phyloP scores from a whole-genome alignment of 106 monocot genomes.

The Dioscorea dumetorum region DNA sequence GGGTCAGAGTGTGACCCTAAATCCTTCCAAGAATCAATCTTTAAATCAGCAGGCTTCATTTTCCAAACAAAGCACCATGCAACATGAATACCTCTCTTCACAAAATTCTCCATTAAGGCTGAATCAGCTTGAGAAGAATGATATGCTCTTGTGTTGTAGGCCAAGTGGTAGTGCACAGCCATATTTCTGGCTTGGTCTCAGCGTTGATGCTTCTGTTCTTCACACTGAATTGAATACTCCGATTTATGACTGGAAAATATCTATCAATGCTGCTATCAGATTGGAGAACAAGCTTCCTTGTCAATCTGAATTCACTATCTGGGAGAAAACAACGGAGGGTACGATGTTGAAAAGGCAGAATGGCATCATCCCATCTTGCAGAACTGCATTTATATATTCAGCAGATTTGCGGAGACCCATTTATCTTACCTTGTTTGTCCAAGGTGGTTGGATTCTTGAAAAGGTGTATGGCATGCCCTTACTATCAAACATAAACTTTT shows the following conservation, averaged over 20 bases:
- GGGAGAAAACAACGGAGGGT: constrained; percentile 70
- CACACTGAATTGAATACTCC: constrained; percentile 87
- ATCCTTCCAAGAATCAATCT: constrained; percentile 37
- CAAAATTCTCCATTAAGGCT: constrained; percentile 45
- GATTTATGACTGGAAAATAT: constrained; percentile 96
- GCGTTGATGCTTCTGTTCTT: constrained; percentile 86
- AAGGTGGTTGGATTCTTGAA: constrained; percentile 87
- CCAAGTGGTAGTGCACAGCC: constrained; percentile 21
- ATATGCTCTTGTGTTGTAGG: constrained; percentile 58
- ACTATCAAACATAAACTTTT: background rate
- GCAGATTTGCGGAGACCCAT: constrained; percentile 74
- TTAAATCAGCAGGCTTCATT: constrained; percentile 24
- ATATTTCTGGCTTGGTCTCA: constrained; percentile 73
- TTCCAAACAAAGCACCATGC: constrained; percentile 39
- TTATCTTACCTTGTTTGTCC: constrained; percentile 83
- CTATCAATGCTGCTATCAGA: constrained; percentile 67
- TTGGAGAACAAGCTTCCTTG: constrained; percentile 92
- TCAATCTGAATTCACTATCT: constrained; percentile 78
- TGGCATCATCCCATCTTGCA: constrained; percentile 61
- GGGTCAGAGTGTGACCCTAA: constrained; percentile 48
- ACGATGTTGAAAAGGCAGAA: constrained; percentile 72
- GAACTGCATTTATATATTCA: constrained; percentile 60
- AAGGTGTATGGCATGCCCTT: constrained; percentile 43
- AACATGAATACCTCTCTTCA: constrained; percentile 15
- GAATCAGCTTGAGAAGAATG: constrained; percentile 82